Percentiles rank a stretch among this genome's conserved stretches.
Evolutionary conservation across 192 early-diverging fungal genomes (phyloP).

Genomic region (Linnemannia hyalina): DNA sequence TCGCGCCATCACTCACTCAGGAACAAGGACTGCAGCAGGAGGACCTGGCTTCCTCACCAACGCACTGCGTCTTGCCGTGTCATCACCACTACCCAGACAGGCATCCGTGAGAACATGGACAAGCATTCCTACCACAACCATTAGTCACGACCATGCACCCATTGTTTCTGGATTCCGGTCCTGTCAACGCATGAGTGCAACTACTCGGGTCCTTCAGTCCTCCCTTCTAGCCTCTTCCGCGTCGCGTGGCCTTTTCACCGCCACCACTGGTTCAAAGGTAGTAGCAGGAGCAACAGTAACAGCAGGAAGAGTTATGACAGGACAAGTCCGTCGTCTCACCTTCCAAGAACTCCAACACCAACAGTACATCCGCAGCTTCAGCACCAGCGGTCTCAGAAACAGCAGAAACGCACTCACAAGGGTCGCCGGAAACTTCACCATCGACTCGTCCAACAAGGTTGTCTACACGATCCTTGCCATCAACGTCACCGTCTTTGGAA

Average conservation of each 20-base stretch:
- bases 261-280: neutral
- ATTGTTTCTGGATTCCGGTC: neutral
- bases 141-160: neutral
- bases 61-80: neutral
- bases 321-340: neutral
- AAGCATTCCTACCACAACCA: neutral
- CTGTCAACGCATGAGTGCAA: neutral
- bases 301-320: neutral
- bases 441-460: slow-evolving; percentile 35
- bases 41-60: neutral
- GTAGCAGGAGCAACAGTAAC: neutral
- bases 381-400: neutral
- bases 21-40: neutral
- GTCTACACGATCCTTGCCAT: slow-evolving; percentile 58
- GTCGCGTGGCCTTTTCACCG: neutral
- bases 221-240: neutral
- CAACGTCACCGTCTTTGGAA: slow-evolving; percentile 58
- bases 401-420: slow-evolving; percentile 13
- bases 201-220: neutral
- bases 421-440: slow-evolving; percentile 16
- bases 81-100: neutral
- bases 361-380: neutral
- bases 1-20: neutral
- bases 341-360: neutral
- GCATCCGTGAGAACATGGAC: neutral